Evolutionary conservation across 495 filamentous ascomycete genomes (phyloP).

Genomic region (Penicillium flavigenum): DNA sequence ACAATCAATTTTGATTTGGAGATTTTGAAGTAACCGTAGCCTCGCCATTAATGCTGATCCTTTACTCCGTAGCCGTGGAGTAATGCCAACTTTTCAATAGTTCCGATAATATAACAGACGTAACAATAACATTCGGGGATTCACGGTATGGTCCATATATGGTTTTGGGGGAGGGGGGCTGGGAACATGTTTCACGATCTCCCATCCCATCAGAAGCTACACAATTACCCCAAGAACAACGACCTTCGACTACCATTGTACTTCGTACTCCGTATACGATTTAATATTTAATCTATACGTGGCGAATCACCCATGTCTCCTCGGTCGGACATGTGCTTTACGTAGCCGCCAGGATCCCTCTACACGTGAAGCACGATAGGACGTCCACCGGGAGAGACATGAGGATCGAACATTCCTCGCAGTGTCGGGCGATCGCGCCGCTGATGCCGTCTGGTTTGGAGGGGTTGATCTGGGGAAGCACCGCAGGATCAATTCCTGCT

Average conservation of each 20-base stretch:
- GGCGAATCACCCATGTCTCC: neutral
- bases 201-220: neutral
- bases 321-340: constrained; percentile 8
- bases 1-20: neutral
- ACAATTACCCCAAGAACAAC: neutral
- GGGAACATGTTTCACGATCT: constrained; percentile 8
- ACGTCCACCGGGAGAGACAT: neutral
- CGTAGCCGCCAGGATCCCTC: neutral
- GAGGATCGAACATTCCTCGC: constrained; percentile 3
- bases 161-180: neutral
- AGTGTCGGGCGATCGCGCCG: constrained; percentile 25
- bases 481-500: neutral
- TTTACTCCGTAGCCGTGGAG: neutral
- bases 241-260: neutral
- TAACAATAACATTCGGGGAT: neutral
- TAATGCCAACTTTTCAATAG: neutral
- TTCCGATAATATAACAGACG: neutral
- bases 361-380: constrained; percentile 8
- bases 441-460: constrained; percentile 22
- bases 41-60: neutral
- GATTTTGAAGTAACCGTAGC: neutral
- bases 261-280: neutral
- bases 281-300: constrained; percentile 4
- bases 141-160: constrained; percentile 1
- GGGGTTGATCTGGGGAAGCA: constrained; percentile 15